phyloP scores from a whole-genome alignment of 2,329 filamentous ascomycete species.

The Didymella glomerata region DNA sequence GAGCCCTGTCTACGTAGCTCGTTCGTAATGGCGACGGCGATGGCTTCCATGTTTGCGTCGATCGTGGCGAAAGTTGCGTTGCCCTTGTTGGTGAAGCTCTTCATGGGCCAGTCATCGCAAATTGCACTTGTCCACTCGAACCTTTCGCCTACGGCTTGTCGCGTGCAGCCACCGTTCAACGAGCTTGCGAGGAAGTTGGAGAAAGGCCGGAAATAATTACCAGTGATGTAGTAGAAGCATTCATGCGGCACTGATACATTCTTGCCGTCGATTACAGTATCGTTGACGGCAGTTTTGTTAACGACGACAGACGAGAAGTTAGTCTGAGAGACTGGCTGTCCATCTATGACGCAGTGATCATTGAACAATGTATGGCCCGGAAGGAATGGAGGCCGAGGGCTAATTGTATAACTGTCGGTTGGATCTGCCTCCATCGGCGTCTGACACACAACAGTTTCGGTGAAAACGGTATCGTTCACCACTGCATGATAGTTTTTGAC shows the following conservation, averaged over 20 bases:
- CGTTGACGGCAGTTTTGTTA: neutral
- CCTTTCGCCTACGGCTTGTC: too few species aligned
- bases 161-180: neutral
- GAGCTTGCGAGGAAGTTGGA: neutral
- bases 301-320: neutral
- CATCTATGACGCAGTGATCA: neutral
- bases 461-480: neutral
- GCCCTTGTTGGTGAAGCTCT: neutral
- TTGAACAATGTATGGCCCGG: neutral
- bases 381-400: neutral
- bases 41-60: conserved; percentile 3
- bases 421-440: neutral
- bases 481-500: neutral
- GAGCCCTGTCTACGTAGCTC: conserved; percentile 1
- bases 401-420: too few species aligned
- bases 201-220: neutral
- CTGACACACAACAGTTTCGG: neutral
- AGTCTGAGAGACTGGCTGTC: neutral
- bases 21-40: conserved; percentile 1
- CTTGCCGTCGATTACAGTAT: neutral
- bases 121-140: too few species aligned
- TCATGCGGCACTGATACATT: neutral
- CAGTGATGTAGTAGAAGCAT: neutral
- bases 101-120: too few species aligned
- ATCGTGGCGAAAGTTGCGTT: conserved; percentile 1